These are phyloP conservation scores for Friedmanniomyces endolithicus DNA, from an alignment of 495 filamentous ascomycete genomes.

Conservation along the genomic window DNA sequence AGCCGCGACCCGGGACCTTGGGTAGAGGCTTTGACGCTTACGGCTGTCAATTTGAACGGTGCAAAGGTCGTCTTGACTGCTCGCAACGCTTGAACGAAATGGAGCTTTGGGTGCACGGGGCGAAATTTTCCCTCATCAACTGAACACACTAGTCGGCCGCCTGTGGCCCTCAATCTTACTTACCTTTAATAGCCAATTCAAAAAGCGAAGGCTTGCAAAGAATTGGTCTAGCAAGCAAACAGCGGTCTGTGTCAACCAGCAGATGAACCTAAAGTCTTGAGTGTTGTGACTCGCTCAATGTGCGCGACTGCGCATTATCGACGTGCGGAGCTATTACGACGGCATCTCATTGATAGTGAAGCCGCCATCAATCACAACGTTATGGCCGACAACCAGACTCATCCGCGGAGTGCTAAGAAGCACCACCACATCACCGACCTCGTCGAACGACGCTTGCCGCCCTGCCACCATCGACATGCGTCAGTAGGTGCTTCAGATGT, in stretches of 20 bases:
- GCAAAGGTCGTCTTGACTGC: constrained; percentile 14
- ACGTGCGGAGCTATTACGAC: too few relatives aligned
- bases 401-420: constrained; percentile 34
- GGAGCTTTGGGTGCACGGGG: too few relatives aligned
- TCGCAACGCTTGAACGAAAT: not conserved
- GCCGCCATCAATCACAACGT: constrained; percentile 15
- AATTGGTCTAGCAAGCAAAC: too few relatives aligned
- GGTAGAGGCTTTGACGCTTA: constrained; percentile 17
- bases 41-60: constrained; percentile 13
- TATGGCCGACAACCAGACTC: constrained; percentile 27
- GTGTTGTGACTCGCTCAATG: too few relatives aligned
- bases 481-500: not conserved
- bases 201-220: too few relatives aligned
- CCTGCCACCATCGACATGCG: constrained; percentile 2
- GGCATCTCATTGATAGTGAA: constrained; percentile 16
- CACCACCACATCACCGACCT: constrained; percentile 35
- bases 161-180: too few relatives aligned
- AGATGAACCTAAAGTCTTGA: too few relatives aligned
- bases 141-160: too few relatives aligned
- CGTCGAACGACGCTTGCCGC: constrained; percentile 30
- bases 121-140: too few relatives aligned
- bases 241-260: too few relatives aligned
- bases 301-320: too few relatives aligned
- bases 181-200: too few relatives aligned
- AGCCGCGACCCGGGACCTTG: constrained; percentile 21